Evolutionary conservation across 1,284 basidiomycete genomes (phyloP).

Genomic region (Earliella scabrosa): DNA sequence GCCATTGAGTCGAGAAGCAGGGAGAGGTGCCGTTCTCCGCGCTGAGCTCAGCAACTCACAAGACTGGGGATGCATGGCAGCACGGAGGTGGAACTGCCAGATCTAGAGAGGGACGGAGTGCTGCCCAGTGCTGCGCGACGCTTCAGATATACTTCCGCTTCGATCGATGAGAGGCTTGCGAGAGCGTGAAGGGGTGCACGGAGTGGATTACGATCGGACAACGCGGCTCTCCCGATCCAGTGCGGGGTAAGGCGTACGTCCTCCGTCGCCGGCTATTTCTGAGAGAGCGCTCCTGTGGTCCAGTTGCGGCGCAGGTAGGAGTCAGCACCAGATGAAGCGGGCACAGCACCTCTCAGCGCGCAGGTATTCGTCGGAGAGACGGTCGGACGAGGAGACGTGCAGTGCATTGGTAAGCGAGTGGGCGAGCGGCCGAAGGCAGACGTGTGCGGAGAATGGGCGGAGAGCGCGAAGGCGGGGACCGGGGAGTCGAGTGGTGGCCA

Average conservation of each 20-base stretch:
- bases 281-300: background rate
- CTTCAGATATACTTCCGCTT: background rate
- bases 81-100: background rate
- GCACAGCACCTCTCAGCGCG: too few species aligned
- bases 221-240: background rate
- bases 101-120: background rate
- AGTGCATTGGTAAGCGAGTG: background rate
- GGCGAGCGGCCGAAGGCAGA: background rate
- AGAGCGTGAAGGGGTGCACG: background rate
- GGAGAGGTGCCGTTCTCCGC: background rate
- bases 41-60: background rate
- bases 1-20: slow-evolving; percentile 8
- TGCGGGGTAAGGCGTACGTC: background rate
- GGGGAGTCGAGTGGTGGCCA: slow-evolving; percentile 2
- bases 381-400: background rate
- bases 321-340: too few species aligned
- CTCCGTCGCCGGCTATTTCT: background rate
- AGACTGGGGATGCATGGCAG: background rate
- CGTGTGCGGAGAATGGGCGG: background rate
- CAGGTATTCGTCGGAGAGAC: background rate
- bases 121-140: background rate
- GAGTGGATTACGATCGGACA: background rate
- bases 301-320: too few species aligned
- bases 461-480: background rate
- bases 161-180: background rate